Evolutionary conservation across 768 basidiomycete genomes (phyloP).

Genomic region (Ramaria rubella): DNA sequence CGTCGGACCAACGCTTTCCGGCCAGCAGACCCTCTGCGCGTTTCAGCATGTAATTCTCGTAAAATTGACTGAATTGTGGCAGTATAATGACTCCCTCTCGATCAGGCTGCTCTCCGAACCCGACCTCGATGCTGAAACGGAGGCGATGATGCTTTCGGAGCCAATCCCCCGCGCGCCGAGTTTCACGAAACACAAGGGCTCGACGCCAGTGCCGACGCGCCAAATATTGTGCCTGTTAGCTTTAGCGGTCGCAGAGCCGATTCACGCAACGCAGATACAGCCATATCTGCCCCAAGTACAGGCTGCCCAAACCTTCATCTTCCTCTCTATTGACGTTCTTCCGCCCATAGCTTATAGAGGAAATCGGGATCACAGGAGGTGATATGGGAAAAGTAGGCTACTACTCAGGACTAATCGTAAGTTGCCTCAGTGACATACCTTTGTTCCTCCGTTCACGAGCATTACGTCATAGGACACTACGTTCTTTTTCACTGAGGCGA

Average conservation of each 20-base stretch:
- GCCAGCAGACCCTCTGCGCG: neutral
- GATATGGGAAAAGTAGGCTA: conserved; percentile 20
- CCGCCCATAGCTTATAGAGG: conserved; percentile 11
- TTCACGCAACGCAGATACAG: neutral
- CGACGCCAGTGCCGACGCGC: neutral
- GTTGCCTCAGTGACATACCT: too few species aligned
- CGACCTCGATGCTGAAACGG: neutral
- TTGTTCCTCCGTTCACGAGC: neutral
- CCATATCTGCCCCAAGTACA: conserved; percentile 7
- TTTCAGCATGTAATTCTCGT: neutral
- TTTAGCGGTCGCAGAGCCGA: conserved; percentile 1
- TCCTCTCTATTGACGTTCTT: neutral
- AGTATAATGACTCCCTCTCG: neutral
- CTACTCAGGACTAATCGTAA: conserved; percentile 19
- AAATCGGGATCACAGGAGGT: conserved; percentile 16
- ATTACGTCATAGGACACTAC: conserved; percentile 17
- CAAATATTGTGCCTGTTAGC: neutral
- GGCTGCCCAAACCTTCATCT: neutral
- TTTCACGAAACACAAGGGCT: neutral
- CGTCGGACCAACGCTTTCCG: neutral
- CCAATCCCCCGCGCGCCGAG: neutral
- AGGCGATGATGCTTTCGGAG: neutral
- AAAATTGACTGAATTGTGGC: neutral
- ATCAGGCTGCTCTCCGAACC: neutral
- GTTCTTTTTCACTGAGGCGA: conserved; percentile 21